Conservation (phyloP, 176 grass and related monocot species). For the Bromus sterilis region DNA sequence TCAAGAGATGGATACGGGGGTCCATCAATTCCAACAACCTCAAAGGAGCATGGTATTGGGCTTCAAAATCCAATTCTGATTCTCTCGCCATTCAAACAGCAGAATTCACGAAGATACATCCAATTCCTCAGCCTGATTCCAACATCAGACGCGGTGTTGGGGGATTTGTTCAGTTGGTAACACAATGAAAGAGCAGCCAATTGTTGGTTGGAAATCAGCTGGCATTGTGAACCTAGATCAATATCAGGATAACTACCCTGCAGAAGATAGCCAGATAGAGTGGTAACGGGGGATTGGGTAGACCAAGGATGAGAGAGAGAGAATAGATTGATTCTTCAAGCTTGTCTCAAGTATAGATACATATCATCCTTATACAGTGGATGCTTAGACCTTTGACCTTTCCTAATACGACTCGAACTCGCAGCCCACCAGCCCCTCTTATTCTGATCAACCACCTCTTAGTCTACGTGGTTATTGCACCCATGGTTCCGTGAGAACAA, state of each 20-base stretch:
- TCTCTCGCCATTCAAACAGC: neutral
- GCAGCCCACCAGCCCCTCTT: neutral
- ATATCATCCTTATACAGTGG: neutral
- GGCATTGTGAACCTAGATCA: neutral
- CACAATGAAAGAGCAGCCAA: neutral
- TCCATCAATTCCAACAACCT: neutral
- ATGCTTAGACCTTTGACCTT: neutral
- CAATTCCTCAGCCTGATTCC: neutral
- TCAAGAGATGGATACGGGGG: neutral
- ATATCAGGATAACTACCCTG: neutral
- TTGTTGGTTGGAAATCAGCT: neutral
- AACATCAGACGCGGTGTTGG: neutral
- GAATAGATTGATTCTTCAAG: neutral
- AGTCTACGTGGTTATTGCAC: neutral
- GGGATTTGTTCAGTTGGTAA: neutral
- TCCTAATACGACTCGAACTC: neutral
- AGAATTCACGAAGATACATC: neutral
- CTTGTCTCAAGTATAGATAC: neutral
- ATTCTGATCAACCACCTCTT: neutral
- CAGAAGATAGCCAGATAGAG: neutral
- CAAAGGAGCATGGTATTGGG: neutral
- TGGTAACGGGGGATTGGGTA: neutral
- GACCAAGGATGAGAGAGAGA: neutral
- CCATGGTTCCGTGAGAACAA: neutral
- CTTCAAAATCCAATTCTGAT: neutral